phyloP scores from a whole-genome alignment of 768 basidiomycete genomes.

The Termitomyces sp. region DNA sequence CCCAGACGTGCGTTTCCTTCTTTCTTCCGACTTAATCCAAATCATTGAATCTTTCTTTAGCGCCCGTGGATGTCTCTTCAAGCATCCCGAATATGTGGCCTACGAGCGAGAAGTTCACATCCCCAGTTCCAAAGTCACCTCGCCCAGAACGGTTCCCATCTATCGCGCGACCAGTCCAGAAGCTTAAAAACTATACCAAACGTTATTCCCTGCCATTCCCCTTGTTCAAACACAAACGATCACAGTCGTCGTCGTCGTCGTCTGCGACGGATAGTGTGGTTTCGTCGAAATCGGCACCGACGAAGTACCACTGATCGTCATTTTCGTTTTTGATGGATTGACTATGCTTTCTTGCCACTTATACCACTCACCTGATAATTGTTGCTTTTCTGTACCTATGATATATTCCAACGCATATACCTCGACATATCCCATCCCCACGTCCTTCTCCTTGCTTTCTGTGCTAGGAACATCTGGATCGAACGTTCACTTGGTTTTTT shows the following conservation, averaged over 20 bases:
- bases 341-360: not conserved
- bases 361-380: not conserved
- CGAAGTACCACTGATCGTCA: not conserved
- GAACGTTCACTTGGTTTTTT: not conserved
- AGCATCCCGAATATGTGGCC: conserved; percentile 50
- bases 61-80: not conserved
- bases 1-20: not conserved
- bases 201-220: conserved; percentile 48
- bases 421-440: not conserved
- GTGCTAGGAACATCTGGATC: too few relatives aligned
- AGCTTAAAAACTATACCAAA: conserved; percentile 41
- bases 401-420: not conserved
- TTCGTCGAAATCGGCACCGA: conserved; percentile 13
- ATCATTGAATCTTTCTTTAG: not conserved
- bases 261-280: conserved; percentile 5
- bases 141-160: conserved; percentile 27
- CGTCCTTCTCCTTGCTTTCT: too few relatives aligned
- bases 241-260: not conserved
- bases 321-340: not conserved
- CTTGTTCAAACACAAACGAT: conserved; percentile 21
- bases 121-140: conserved; percentile 23
- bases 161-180: conserved; percentile 32
- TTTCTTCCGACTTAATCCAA: not conserved
- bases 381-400: not conserved
- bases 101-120: conserved; percentile 28